phyloP scores from a whole-genome alignment of 495 filamentous ascomycete genomes.

The Neurospora africana region DNA sequence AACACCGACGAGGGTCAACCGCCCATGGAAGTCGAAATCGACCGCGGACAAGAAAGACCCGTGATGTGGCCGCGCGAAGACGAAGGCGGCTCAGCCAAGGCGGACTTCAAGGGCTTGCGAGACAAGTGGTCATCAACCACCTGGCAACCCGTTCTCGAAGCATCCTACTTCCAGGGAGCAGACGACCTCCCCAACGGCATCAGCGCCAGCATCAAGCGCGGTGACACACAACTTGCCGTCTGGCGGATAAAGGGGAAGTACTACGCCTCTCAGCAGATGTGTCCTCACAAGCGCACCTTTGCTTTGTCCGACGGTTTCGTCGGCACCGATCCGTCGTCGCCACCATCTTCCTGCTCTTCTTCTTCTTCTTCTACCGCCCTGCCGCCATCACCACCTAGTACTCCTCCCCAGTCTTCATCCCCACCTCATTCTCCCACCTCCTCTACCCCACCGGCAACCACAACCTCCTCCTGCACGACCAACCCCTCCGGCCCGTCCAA shows the following conservation, averaged over 20 bases:
- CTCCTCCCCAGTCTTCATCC: background rate
- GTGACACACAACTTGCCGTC: conserved; percentile 84
- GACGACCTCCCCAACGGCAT: conserved; percentile 59
- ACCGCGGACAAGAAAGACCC: conserved; percentile 67
- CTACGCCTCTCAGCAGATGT: conserved; percentile 97
- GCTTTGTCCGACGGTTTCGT: conserved; percentile 79
- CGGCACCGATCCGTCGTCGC: conserved; percentile 50
- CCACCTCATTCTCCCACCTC: conserved; percentile 34
- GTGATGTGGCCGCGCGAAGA: conserved; percentile 70
- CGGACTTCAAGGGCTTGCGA: conserved; percentile 59
- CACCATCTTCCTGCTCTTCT: conserved; percentile 31
- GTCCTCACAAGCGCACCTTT: conserved; percentile 90
- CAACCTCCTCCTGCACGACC: conserved; percentile 30
- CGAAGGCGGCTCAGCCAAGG: conserved; percentile 30
- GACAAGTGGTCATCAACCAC: conserved; percentile 61
- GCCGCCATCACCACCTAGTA: conserved; percentile 9
- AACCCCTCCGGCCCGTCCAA: conserved; percentile 33
- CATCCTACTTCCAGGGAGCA: conserved; percentile 55
- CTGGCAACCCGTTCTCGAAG: conserved; percentile 79
- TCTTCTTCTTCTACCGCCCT: conserved; percentile 23
- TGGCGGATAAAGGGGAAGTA: conserved; percentile 78
- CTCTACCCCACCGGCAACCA: conserved; percentile 12
- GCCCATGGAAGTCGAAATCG: conserved; percentile 58
- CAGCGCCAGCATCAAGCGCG: conserved; percentile 66
- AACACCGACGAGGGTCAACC: conserved; percentile 70